These are phyloP conservation scores for Beauveria varroae DNA, from an alignment of 2,329 filamentous ascomycete species.

Conservation along the genomic window DNA sequence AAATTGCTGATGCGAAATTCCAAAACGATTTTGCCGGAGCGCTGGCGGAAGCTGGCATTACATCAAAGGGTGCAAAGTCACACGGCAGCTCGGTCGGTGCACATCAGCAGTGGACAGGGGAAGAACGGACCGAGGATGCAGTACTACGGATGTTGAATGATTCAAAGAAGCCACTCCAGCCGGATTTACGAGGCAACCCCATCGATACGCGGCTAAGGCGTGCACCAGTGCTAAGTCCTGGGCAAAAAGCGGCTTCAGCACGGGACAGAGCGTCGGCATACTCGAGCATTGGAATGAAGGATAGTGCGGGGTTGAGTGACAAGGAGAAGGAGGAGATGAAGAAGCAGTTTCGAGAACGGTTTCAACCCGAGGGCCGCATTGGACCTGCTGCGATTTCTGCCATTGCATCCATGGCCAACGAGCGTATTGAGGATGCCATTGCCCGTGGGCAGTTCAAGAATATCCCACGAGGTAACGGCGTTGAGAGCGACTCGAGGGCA, in stretches of 20 bases:
- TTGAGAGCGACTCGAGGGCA: conserved; percentile 75
- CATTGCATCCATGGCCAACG: conserved; percentile 76
- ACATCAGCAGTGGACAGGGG: conserved; percentile 62
- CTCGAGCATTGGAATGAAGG: conserved; percentile 37
- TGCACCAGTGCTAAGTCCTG: conserved; percentile 30
- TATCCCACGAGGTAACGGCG: conserved; percentile 68
- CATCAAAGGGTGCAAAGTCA: conserved; percentile 24
- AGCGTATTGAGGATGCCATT: conserved; percentile 90
- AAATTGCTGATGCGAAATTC: conserved; percentile 49
- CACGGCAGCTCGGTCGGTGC: neutral
- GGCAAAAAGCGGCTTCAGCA: conserved; percentile 44
- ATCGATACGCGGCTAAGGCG: conserved; percentile 46
- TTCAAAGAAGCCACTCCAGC: conserved; percentile 60
- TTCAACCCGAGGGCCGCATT: conserved; percentile 61
- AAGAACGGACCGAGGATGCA: conserved; percentile 65
- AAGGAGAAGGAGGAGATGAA: conserved; percentile 66
- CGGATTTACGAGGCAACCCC: conserved; percentile 39
- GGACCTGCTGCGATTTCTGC: conserved; percentile 74
- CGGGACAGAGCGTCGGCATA: conserved; percentile 51
- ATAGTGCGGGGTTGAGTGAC: conserved; percentile 50
- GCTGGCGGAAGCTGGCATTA: conserved; percentile 41
- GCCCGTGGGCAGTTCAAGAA: conserved; percentile 82
- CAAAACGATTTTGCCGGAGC: conserved; percentile 40
- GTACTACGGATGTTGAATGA: conserved; percentile 81
- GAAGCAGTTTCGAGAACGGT: conserved; percentile 72